Conservation (phyloP, 2,329 filamentous ascomycete genomes). For the Cladosporium sp. region DNA sequence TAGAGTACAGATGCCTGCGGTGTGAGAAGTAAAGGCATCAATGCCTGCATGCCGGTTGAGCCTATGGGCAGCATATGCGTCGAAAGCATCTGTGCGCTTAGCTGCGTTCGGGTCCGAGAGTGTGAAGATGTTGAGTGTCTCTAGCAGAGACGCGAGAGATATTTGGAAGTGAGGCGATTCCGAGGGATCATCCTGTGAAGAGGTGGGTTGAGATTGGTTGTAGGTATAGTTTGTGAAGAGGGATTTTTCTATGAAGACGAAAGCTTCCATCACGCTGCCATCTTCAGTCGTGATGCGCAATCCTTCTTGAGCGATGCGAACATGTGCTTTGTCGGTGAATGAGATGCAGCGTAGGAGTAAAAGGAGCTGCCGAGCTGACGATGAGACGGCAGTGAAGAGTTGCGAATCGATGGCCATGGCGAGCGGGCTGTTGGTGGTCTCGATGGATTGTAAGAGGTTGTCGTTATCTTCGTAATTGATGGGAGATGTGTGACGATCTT, state of each 20-base stretch:
- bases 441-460: constrained; percentile 66
- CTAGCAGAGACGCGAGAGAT: constrained; percentile 79
- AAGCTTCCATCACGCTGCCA: constrained; percentile 81
- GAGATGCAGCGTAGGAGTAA: constrained; percentile 60
- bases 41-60: constrained; percentile 40
- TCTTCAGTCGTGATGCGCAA: constrained; percentile 86
- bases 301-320: constrained; percentile 80
- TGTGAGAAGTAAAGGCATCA: constrained; percentile 79
- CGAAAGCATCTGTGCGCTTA: constrained; percentile 33
- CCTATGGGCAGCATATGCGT: constrained; percentile 35
- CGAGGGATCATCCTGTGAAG: constrained; percentile 34
- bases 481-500: constrained; percentile 17
- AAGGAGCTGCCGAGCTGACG: constrained; percentile 71
- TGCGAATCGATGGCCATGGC: constrained; percentile 42
- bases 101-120: constrained; percentile 46
- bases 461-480: constrained; percentile 31
- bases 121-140: constrained; percentile 93
- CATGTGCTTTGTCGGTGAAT: constrained; percentile 56
- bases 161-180: constrained; percentile 74
- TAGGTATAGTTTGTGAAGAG: constrained; percentile 85
- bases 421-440: constrained; percentile 68
- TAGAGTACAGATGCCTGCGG: constrained; percentile 80
- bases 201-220: constrained; percentile 44
- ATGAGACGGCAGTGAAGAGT: constrained; percentile 71
- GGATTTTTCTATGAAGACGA: constrained; percentile 79